These are phyloP conservation scores for Cytospora piceicola DNA, from an alignment of 2,329 filamentous ascomycete species.

Conservation along the genomic window DNA sequence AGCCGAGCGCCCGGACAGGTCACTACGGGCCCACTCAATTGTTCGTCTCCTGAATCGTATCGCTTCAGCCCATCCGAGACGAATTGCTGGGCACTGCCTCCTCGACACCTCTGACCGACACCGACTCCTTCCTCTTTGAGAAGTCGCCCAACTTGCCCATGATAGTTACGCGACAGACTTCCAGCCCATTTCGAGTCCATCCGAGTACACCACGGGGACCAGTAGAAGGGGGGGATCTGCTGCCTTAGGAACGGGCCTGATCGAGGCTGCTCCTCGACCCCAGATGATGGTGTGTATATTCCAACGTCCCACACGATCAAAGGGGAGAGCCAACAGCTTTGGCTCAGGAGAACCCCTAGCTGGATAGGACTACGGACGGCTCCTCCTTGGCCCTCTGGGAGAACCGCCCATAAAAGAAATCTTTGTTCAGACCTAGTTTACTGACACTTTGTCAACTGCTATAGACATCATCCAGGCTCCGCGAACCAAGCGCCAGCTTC, in stretches of 20 bases:
- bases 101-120: slow-evolving; percentile 24
- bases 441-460: slow-evolving; percentile 25
- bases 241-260: slow-evolving; percentile 34
- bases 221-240: slow-evolving; percentile 36
- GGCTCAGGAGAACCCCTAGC: slow-evolving; percentile 9
- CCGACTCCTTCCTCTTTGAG: slow-evolving; percentile 15
- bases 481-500: slow-evolving; percentile 61
- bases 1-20: slow-evolving; percentile 27
- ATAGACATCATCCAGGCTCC: slow-evolving; percentile 63
- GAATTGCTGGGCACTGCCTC: neutral
- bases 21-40: slow-evolving; percentile 25
- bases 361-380: neutral
- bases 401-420: neutral
- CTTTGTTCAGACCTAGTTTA: slow-evolving; percentile 20
- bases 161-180: slow-evolving; percentile 22
- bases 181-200: slow-evolving; percentile 19
- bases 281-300: slow-evolving; percentile 57
- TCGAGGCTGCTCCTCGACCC: slow-evolving; percentile 44
- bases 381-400: neutral
- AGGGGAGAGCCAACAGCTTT: neutral
- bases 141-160: slow-evolving; percentile 26
- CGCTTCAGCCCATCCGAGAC: slow-evolving; percentile 10
- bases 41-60: slow-evolving; percentile 31
- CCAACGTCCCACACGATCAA: slow-evolving; percentile 8
- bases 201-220: slow-evolving; percentile 24